A percentile compares a stretch with the other conserved stretches of the same genome.
Evolutionary conservation across 2,329 filamentous ascomycete species (phyloP).

Genomic region (Cladophialophora immunda): DNA sequence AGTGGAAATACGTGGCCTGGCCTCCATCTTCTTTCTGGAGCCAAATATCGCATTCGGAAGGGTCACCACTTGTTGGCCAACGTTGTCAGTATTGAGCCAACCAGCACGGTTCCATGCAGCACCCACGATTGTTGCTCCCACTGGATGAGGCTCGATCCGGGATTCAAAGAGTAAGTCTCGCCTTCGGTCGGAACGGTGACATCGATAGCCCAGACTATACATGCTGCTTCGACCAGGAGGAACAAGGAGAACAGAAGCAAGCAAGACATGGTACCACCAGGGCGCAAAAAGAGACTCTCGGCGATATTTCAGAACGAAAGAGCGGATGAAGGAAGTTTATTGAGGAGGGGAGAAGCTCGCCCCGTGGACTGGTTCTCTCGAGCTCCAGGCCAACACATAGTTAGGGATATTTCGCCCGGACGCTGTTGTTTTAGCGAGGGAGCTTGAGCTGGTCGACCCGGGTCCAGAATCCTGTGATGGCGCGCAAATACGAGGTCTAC

Average conservation of each 20-base stretch:
- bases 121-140: slow-evolving; percentile 13
- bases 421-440: too few species aligned
- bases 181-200: slow-evolving; percentile 6
- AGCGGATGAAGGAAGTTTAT: neutral
- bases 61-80: neutral
- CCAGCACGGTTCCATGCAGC: neutral
- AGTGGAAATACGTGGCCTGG: slow-evolving; percentile 9
- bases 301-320: neutral
- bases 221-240: neutral
- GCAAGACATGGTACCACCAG: slow-evolving; percentile 3
- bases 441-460: neutral
- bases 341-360: neutral
- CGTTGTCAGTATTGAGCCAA: neutral
- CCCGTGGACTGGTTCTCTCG: neutral
- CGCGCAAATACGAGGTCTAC: neutral
- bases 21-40: slow-evolving; percentile 12
- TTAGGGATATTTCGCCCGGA: too few species aligned
- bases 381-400: neutral
- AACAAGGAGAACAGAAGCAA: neutral
- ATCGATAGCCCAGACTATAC: neutral
- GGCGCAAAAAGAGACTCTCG: too few species aligned
- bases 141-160: neutral
- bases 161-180: neutral
- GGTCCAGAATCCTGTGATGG: neutral
- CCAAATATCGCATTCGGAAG: slow-evolving; percentile 16